Percentiles rank a stretch among this genome's conserved stretches.
Conservation (phyloP, 805 yeast genomes). For the Starmerella bacillaris region DNA sequence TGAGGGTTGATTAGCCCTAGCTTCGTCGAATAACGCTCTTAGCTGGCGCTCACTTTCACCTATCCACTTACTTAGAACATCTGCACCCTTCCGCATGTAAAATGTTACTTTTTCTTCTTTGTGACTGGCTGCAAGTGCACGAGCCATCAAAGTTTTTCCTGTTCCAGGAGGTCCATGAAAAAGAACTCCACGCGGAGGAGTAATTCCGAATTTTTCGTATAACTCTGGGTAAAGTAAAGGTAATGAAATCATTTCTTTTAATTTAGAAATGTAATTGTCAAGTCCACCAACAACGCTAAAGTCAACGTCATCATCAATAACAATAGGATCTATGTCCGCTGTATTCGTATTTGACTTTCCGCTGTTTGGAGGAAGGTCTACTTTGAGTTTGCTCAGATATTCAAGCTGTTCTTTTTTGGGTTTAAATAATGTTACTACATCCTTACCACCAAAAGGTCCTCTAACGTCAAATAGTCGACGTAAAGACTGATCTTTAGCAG, state of each 20-base stretch:
- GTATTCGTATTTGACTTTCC: neutral
- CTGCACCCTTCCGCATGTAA: conserved; percentile 97
- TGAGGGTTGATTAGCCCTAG: conserved; percentile 85
- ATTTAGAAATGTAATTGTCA: conserved; percentile 72
- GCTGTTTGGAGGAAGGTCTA: neutral
- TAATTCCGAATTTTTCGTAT: conserved; percentile 70
- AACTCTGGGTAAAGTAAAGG: conserved; percentile 88
- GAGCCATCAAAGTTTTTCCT: conserved; percentile 93
- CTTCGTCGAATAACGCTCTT: conserved; percentile 82
- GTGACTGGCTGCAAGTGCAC: conserved; percentile 88
- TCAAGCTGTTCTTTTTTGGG: conserved; percentile 10
- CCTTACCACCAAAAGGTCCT: conserved; percentile 97
- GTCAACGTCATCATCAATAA: conserved; percentile 71
- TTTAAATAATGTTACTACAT: conserved; percentile 57
- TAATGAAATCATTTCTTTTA: conserved; percentile 90
- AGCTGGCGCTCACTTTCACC: conserved; percentile 97
- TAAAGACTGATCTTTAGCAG: conserved; percentile 17
- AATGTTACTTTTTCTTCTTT: conserved; percentile 76
- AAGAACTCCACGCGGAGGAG: conserved; percentile 93
- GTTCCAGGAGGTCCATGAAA: conserved; percentile 99
- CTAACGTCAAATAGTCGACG: conserved; percentile 77
- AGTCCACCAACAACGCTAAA: conserved; percentile 81
- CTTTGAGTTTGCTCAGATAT: neutral
- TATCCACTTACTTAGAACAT: conserved; percentile 92
- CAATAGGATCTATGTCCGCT: conserved; percentile 53